These are phyloP conservation scores for Penicillium atrosanguineum DNA, from an alignment of 495 filamentous ascomycete genomes.

Conservation along the genomic window DNA sequence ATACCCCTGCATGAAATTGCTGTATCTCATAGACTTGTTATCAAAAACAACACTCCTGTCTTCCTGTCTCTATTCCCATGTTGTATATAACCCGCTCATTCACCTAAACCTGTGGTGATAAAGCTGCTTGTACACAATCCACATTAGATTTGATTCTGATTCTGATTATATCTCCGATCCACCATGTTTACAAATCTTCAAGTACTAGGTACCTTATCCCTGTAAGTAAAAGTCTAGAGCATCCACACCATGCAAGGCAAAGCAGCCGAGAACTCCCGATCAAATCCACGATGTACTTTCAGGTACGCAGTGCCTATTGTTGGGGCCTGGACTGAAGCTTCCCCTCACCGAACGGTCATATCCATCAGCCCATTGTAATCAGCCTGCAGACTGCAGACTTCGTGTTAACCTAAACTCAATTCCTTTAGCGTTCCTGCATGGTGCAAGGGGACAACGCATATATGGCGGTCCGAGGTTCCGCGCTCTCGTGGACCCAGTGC, in stretches of 20 bases:
- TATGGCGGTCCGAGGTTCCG: background rate
- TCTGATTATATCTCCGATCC: background rate
- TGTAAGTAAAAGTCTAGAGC: background rate
- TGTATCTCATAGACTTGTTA: background rate
- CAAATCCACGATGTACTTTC: background rate
- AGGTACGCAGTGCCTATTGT: background rate
- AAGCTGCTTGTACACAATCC: background rate
- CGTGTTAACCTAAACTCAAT: background rate
- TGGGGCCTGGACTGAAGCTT: background rate
- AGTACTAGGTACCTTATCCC: too few species aligned
- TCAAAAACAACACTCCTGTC: background rate
- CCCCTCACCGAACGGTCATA: background rate
- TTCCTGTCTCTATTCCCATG: background rate
- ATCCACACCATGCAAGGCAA: background rate
- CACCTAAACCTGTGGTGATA: background rate
- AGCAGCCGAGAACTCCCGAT: background rate
- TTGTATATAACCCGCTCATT: background rate
- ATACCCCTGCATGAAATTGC: slow-evolving; percentile 6
- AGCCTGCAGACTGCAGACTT: background rate
- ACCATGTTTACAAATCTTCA: too few species aligned
- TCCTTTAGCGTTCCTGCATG: background rate
- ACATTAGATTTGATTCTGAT: background rate
- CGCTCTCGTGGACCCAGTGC: background rate
- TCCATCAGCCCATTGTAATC: background rate
- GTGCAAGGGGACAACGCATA: background rate